Evolutionary conservation across 352 stramenopile species (phyloP).

Genomic region (Globisporangium paroecandrum): DNA sequence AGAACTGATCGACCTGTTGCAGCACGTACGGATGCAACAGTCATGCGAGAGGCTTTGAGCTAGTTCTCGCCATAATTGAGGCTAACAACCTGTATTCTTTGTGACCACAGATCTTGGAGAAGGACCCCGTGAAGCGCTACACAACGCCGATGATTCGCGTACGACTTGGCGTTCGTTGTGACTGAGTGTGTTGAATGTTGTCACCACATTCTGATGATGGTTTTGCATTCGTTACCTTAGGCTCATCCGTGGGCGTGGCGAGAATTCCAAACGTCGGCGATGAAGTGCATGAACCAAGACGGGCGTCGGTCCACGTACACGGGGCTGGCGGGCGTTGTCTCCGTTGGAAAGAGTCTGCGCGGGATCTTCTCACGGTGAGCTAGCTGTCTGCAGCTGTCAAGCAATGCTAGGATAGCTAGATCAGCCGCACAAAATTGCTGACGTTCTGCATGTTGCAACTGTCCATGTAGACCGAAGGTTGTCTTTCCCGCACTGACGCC

Average conservation of each 20-base stretch:
- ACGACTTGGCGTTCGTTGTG: slow-evolving; percentile 9
- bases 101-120: slow-evolving; percentile 63
- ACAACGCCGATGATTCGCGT: slow-evolving; percentile 73
- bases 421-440: neutral
- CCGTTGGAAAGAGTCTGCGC: slow-evolving; percentile 58
- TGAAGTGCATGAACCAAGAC: slow-evolving; percentile 67
- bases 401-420: neutral
- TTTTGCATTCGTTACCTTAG: slow-evolving; percentile 15
- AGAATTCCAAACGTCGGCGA: slow-evolving; percentile 64
- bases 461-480: slow-evolving; percentile 12
- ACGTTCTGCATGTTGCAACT: neutral
- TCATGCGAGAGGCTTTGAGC: neutral
- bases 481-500: slow-evolving; percentile 17
- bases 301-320: slow-evolving; percentile 39
- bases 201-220: neutral
- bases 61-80: neutral
- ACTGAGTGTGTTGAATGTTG: neutral
- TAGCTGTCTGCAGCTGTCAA: neutral
- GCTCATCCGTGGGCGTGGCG: slow-evolving; percentile 68
- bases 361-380: slow-evolving; percentile 46
- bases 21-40: slow-evolving; percentile 35
- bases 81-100: neutral
- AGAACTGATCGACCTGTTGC: slow-evolving; percentile 58
- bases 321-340: slow-evolving; percentile 40
- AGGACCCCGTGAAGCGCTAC: slow-evolving; percentile 54